Evolutionary conservation across 2,329 filamentous ascomycete genomes (phyloP).

Genomic region (Pseudocercospora musae): DNA sequence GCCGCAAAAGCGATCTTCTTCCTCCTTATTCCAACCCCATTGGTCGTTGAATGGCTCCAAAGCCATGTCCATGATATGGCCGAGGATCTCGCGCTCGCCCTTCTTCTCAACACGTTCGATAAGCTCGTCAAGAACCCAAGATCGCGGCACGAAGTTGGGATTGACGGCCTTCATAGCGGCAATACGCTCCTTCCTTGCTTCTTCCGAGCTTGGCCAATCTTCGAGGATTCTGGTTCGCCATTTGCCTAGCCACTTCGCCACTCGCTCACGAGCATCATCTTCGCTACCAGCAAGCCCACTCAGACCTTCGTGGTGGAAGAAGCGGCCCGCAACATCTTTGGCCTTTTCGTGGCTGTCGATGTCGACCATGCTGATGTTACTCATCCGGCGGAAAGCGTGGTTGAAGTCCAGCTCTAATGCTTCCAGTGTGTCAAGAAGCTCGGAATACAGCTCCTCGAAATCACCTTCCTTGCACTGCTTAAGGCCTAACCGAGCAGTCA

Average conservation of each 20-base stretch:
- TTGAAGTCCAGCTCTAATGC: conserved; percentile 85
- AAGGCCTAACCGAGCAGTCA: conserved; percentile 76
- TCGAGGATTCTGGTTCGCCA: conserved; percentile 71
- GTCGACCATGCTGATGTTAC: conserved; percentile 58
- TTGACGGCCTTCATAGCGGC: conserved; percentile 80
- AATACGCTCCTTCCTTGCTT: conserved; percentile 61
- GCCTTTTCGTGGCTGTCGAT: conserved; percentile 63
- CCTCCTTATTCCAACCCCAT: conserved; percentile 65
- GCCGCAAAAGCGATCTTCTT: conserved; percentile 79
- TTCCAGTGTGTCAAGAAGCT: conserved; percentile 77
- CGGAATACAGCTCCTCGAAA: conserved; percentile 78
- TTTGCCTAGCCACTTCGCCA: conserved; percentile 76
- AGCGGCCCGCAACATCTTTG: conserved; percentile 63
- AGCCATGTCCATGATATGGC: conserved; percentile 76
- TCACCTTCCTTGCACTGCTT: conserved; percentile 66
- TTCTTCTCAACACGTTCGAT: conserved; percentile 85
- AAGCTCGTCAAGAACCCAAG: conserved; percentile 91
- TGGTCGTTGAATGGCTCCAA: conserved; percentile 78
- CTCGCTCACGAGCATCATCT: conserved; percentile 60
- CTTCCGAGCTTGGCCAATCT: conserved; percentile 65
- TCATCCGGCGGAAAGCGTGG: conserved; percentile 83
- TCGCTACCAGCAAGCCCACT: conserved; percentile 58
- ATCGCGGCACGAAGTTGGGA: conserved; percentile 85
- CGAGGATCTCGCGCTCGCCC: conserved; percentile 74
- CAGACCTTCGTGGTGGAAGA: conserved; percentile 76